Conservation (phyloP, 2,329 filamentous ascomycete species). For the Aspergillus tanneri region DNA sequence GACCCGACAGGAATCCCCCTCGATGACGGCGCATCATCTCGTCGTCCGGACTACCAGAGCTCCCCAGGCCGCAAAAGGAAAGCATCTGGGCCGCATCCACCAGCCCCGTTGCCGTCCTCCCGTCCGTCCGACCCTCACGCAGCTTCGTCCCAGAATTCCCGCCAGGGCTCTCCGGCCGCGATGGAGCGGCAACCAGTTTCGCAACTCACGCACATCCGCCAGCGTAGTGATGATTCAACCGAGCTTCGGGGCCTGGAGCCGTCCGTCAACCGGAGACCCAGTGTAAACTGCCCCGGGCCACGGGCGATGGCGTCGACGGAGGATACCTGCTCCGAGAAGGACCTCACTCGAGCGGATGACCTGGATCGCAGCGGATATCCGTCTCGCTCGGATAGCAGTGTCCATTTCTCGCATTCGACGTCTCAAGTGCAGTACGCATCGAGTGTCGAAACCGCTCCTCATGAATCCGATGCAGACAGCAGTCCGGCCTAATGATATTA, state of each 20-base stretch:
- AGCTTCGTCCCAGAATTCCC: slow-evolving; percentile 5
- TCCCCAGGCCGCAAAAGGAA: slow-evolving; percentile 81
- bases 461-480: slow-evolving; percentile 14
- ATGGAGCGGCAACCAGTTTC: neutral
- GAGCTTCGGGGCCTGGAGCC: neutral
- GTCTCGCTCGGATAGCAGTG: neutral
- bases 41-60: slow-evolving; percentile 63
- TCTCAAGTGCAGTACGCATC: slow-evolving; percentile 9
- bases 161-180: slow-evolving; percentile 35
- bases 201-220: slow-evolving; percentile 6
- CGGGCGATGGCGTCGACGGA: neutral
- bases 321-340: neutral
- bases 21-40: slow-evolving; percentile 48
- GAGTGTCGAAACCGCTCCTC: slow-evolving; percentile 8
- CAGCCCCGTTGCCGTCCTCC: slow-evolving; percentile 52
- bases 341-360: slow-evolving; percentile 2
- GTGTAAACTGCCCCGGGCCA: neutral
- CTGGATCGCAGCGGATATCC: slow-evolving; percentile 3
- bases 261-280: neutral
- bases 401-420: neutral
- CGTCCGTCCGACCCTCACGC: slow-evolving; percentile 43
- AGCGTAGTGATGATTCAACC: slow-evolving; percentile 11
- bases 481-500: too few relatives aligned
- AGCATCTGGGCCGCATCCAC: slow-evolving; percentile 56
- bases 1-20: slow-evolving; percentile 54